A percentile compares a stretch with the other conserved stretches of the same genome.
These are phyloP conservation scores for Penicillium hordei DNA, from an alignment of 2,329 filamentous ascomycete genomes.

Conservation along the genomic window DNA sequence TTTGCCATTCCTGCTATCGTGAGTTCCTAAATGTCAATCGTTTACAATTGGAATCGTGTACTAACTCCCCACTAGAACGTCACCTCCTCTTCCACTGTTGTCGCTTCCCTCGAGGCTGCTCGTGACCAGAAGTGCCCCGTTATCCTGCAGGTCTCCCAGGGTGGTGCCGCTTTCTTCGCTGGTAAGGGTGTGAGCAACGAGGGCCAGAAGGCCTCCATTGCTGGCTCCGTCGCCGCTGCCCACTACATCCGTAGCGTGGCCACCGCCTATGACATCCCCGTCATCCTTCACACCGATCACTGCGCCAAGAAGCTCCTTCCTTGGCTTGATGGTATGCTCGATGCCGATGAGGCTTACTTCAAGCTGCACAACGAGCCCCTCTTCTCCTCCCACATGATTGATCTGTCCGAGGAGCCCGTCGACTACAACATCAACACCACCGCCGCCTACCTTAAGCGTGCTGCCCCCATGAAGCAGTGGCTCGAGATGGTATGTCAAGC, in stretches of 20 bases:
- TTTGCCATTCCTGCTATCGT: constrained; percentile 85
- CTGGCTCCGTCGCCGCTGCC: constrained; percentile 81
- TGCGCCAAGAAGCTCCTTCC: constrained; percentile 99
- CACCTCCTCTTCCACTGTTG: constrained; percentile 84
- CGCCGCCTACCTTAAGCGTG: constrained; percentile 88
- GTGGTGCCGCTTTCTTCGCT: constrained; percentile 88
- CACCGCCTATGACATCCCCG: constrained; percentile 82
- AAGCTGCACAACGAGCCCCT: constrained; percentile 89
- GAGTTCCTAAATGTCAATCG: constrained; percentile 30
- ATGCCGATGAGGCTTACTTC: constrained; percentile 93
- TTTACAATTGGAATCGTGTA: background rate
- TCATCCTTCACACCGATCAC: constrained; percentile 95
- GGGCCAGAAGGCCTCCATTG: constrained; percentile 84
- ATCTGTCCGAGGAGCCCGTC: constrained; percentile 87
- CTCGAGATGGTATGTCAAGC: constrained; percentile 78
- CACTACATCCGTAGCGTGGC: constrained; percentile 91
- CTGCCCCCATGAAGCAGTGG: constrained; percentile 97
- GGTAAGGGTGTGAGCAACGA: constrained; percentile 83
- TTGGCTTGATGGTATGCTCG: constrained; percentile 94
- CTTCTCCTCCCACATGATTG: constrained; percentile 98
- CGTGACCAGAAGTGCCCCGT: constrained; percentile 87
- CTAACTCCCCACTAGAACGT: constrained; percentile 61
- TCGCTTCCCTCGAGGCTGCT: constrained; percentile 90
- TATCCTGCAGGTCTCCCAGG: constrained; percentile 90
- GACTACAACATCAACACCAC: constrained; percentile 91